Base-by-base conservation (phyloP, 1,284 basidiomycete species). In the Cryptococcus wingfieldii region DNA sequence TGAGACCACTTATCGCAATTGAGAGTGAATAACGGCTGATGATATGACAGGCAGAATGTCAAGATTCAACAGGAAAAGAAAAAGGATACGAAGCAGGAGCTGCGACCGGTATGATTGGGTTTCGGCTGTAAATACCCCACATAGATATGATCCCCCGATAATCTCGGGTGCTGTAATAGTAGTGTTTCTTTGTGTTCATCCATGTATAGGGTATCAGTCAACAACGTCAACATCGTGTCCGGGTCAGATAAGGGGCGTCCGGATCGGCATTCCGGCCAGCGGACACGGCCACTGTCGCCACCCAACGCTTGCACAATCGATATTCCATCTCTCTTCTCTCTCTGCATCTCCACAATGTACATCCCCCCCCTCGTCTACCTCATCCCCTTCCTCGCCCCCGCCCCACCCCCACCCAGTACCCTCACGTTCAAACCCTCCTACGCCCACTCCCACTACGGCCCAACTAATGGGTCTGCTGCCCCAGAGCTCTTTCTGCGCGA, bases 361-460 rank as follows among this genome's bases (percentile, higher is more conserved):
- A 64, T 69, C 49, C 66, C 66, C 52, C 44, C 44, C 6, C 44
- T 34, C 10, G 31, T 60, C 8, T 48, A 51, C 27, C 50, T 69
- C 47, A 54, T 70, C 37, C 68, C 67, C n/a, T 58, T 63, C 34
- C 50, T 70, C 48, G 28, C 55, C 7, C 46, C 54, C 7, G 18
- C 50, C 28, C 38, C 56, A 7, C 27, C 57, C 12, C 38, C 39
- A 28, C 18, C 54, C 23, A 44, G 51, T 16, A 52, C 51, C 19
- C 42, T 69, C 51, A 62, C 66, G 10, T 69, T 73, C 45, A 43
- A 51, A 18, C 65, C 71, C 9, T 61, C 68, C 23, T 69, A 70
- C 55, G 69, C 71, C 4, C 65, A 68, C 51, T 53, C 59, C 3
- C 68, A 70, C 50, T 50, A 61, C 14, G 61, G 54, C 44, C 53